These are phyloP conservation scores for Diplocarpon rosae DNA, from an alignment of 2,329 filamentous ascomycete species.

Conservation along the genomic window DNA sequence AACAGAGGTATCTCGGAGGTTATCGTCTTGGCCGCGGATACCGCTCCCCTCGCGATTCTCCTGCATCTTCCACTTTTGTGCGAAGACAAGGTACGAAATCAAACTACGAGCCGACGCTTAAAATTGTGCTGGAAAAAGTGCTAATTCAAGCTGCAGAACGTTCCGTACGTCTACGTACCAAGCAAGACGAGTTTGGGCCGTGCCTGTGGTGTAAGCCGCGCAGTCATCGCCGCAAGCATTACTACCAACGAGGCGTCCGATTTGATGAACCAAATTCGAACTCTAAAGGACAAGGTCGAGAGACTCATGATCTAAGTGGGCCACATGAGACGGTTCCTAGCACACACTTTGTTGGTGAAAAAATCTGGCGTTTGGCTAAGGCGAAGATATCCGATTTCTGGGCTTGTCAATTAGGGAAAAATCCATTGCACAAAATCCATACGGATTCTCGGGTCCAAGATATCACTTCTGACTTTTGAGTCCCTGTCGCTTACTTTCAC, in stretches of 20 bases:
- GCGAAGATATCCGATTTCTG: conserved; percentile 3
- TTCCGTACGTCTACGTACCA: conserved; percentile 62
- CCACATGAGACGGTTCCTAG: not conserved
- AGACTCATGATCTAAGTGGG: conserved; percentile 72
- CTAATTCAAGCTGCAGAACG: conserved; percentile 37
- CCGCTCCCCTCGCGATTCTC: conserved; percentile 74
- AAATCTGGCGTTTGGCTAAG: conserved; percentile 13
- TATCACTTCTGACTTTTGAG: no score
- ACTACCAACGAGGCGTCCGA: conserved; percentile 88
- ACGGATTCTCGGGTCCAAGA: not conserved
- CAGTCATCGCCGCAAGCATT: conserved; percentile 80
- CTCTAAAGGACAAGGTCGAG: conserved; percentile 92
- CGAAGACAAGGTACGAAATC: conserved; percentile 52
- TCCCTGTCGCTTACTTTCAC: no score
- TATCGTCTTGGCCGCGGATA: conserved; percentile 82
- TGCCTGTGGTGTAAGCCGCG: conserved; percentile 77
- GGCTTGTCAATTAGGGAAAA: not conserved
- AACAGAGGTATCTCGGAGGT: conserved; percentile 87
- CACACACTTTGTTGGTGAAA: conserved; percentile 2
- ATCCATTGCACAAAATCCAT: not conserved
- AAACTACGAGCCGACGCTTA: not conserved
- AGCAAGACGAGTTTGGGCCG: conserved; percentile 78
- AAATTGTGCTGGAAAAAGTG: not conserved
- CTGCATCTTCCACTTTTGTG: conserved; percentile 81
- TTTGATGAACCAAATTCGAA: conserved; percentile 75